Percentiles rank a stretch among this genome's conserved stretches.
These are phyloP conservation scores for Keqinozyma sinolaborantium DNA, from an alignment of 1,139 yeast species.

Conservation along the genomic window DNA sequence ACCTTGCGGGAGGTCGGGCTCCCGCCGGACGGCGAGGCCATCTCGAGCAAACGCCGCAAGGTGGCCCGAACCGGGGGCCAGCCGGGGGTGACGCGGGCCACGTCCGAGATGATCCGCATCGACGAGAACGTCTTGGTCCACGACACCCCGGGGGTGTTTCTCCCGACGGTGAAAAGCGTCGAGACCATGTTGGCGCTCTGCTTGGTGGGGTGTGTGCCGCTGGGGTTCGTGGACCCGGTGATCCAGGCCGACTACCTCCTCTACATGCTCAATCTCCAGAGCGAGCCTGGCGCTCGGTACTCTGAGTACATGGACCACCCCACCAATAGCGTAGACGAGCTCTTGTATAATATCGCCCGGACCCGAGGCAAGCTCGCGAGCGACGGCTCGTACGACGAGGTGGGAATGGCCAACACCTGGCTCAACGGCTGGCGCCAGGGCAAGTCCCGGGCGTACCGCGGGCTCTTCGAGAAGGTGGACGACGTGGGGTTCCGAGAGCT, in stretches of 20 bases:
- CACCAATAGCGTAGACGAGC: conserved; percentile 68
- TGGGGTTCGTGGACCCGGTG: conserved; percentile 72
- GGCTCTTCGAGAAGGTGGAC: conserved; percentile 35
- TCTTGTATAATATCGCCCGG: conserved; percentile 54
- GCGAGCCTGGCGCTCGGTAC: conserved; percentile 43
- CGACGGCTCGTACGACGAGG: conserved; percentile 44
- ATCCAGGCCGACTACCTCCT: conserved; percentile 84
- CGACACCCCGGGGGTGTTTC: conserved; percentile 91
- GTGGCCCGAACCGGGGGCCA: conserved; percentile 85
- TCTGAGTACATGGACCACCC: conserved; percentile 53
- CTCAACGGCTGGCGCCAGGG: conserved; percentile 68
- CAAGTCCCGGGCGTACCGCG: conserved; percentile 26
- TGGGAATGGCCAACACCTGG: conserved; percentile 68
- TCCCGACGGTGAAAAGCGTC: conserved; percentile 66
- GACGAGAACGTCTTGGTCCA: conserved; percentile 58
- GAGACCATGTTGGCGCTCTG: conserved; percentile 76
- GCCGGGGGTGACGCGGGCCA: conserved; percentile 86
- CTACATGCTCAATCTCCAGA: conserved; percentile 67
- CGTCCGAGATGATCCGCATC: conserved; percentile 74
- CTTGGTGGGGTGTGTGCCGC: conserved; percentile 74
- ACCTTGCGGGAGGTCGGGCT: conserved; percentile 59
- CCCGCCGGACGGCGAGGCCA: conserved; percentile 8
- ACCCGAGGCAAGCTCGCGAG: conserved; percentile 30
- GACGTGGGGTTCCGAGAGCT: conserved; percentile 25
- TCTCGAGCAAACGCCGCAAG: conserved; percentile 44